A percentile compares a stretch with the other conserved stretches of the same genome.
Evolutionary conservation across 495 filamentous ascomycete genomes (phyloP).

Genomic region (Penicillium antarcticum): DNA sequence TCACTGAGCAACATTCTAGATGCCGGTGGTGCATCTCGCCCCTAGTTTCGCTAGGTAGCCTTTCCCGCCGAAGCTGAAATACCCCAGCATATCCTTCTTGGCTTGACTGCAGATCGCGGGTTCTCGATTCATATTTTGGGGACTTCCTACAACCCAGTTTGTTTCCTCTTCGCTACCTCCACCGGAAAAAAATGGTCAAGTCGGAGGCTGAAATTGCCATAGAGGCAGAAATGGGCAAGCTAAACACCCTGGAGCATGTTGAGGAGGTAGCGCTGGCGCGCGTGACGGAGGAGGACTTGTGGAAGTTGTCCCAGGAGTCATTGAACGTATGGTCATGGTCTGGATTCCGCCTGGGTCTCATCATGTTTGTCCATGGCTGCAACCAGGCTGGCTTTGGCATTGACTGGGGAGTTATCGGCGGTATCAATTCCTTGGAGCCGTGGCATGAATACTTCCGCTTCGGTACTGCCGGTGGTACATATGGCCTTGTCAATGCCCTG

Average conservation of each 20-base stretch:
- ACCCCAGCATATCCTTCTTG: conserved; percentile 2
- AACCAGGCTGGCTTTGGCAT: conserved; percentile 42
- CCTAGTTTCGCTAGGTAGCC: neutral
- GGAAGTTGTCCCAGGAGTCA: conserved; percentile 29
- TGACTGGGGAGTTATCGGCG: conserved; percentile 42
- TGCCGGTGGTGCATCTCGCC: neutral
- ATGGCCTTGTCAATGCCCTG: conserved; percentile 34
- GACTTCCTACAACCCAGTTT: neutral
- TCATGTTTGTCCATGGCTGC: conserved; percentile 41
- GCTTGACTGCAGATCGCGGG: neutral
- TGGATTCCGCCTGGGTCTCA: conserved; percentile 29
- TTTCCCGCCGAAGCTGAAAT: conserved; percentile 6
- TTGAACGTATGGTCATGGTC: conserved; percentile 30
- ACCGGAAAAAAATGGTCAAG: neutral
- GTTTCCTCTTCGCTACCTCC: neutral
- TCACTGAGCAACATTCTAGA: neutral
- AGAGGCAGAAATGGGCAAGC: conserved; percentile 12
- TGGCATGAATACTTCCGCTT: conserved; percentile 37
- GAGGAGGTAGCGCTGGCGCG: conserved; percentile 36
- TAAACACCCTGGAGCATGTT: conserved; percentile 18
- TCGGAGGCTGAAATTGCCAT: neutral
- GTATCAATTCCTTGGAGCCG: conserved; percentile 27
- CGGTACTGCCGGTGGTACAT: conserved; percentile 22
- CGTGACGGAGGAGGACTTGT: conserved; percentile 38
- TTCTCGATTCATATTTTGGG: neutral